Conservation (phyloP, 805 yeast genomes). For the Lipomyces spencermartinsiae region DNA sequence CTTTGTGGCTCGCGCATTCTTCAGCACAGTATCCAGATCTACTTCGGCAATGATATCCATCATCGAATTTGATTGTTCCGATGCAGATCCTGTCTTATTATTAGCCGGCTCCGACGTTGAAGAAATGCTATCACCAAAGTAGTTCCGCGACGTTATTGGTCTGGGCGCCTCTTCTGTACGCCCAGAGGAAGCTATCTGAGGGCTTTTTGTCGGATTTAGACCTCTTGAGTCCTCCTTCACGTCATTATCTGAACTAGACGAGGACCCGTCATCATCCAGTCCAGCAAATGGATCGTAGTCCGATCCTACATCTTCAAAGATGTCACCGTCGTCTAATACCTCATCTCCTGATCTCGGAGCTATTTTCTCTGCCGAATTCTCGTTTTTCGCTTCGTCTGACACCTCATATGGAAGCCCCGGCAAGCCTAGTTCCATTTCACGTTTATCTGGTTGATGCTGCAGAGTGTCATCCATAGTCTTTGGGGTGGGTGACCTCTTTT, state of each 20-base stretch:
- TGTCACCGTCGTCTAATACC: slow-evolving; percentile 23
- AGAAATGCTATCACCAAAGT: slow-evolving; percentile 9
- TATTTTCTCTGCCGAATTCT: background rate
- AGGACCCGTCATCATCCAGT: slow-evolving; percentile 18
- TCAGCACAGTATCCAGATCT: slow-evolving; percentile 20
- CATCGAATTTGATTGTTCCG: background rate
- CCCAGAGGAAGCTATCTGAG: background rate
- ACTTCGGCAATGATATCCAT: slow-evolving; percentile 9
- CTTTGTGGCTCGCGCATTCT: slow-evolving; percentile 16
- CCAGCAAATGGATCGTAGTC: slow-evolving; percentile 37
- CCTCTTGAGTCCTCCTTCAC: slow-evolving; percentile 3
- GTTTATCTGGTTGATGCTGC: background rate
- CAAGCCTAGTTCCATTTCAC: background rate
- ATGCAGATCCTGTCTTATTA: background rate
- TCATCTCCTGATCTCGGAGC: background rate
- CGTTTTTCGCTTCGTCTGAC: background rate
- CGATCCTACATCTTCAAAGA: slow-evolving; percentile 36
- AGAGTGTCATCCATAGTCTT: background rate
- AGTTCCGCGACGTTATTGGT: slow-evolving; percentile 5
- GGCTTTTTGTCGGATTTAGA: background rate
- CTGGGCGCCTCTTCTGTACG: background rate
- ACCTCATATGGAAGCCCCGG: background rate
- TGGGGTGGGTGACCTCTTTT: background rate
- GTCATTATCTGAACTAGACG: slow-evolving; percentile 9
- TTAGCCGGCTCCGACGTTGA: background rate